Percentiles rank a stretch among this genome's conserved stretches.
Evolutionary conservation across 78 protist genomes (phyloP).

Genomic region (Chrysochromulina tobinii): DNA sequence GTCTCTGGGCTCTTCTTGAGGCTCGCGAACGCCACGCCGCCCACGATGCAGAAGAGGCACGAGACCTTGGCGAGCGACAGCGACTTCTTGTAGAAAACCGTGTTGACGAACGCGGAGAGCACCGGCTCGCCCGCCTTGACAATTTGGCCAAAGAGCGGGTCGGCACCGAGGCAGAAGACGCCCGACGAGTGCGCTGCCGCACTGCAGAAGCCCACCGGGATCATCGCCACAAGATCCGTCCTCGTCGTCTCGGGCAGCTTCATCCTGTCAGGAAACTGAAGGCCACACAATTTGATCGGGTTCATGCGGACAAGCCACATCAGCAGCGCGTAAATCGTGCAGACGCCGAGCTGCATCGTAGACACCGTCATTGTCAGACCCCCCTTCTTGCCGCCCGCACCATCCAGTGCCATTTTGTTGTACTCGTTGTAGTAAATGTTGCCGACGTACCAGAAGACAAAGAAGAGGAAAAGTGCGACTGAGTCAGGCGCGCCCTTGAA

Average conservation of each 20-base stretch:
- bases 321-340: slow-evolving; percentile 9
- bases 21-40: not conserved
- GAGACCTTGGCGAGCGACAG: not conserved
- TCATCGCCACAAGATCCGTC: slow-evolving; percentile 4
- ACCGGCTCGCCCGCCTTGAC: slow-evolving; percentile 54
- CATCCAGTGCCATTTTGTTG: slow-evolving; percentile 23
- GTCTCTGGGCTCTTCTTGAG: not conserved
- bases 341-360: slow-evolving; percentile 49
- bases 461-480: slow-evolving; percentile 14
- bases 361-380: slow-evolving; percentile 32
- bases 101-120: slow-evolving; percentile 7
- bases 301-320: slow-evolving; percentile 7
- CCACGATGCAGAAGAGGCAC: slow-evolving; percentile 5
- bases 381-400: slow-evolving; percentile 24
- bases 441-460: slow-evolving; percentile 40
- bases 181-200: slow-evolving; percentile 36
- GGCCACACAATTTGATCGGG: slow-evolving; percentile 2
- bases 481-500: not conserved
- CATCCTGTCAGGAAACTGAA: slow-evolving; percentile 8
- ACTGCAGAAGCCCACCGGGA: slow-evolving; percentile 42
- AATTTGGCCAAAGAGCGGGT: slow-evolving; percentile 40
- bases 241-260: not conserved
- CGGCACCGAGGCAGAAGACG: slow-evolving; percentile 30
- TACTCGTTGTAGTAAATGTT: slow-evolving; percentile 1
- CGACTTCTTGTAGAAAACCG: not conserved